Percentiles rank a stretch among this genome's conserved stretches.
phyloP scores from a whole-genome alignment of 768 basidiomycete species.

The Mrakia hoshinonis region DNA sequence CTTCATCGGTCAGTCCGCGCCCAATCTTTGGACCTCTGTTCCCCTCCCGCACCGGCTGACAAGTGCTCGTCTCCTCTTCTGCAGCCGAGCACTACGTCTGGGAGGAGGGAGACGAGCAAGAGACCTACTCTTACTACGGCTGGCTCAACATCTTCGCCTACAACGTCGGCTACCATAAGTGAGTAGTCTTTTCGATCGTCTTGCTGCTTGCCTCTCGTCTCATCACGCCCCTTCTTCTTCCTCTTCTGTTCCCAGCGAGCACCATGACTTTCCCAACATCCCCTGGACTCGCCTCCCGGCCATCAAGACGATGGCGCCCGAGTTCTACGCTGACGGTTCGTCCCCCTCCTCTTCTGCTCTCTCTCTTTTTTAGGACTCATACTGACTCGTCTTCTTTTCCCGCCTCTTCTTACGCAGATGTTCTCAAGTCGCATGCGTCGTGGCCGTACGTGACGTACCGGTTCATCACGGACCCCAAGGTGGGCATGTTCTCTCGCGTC shows the following conservation, averaged over 20 bases:
- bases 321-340: constrained; percentile 55
- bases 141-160: constrained; percentile 81
- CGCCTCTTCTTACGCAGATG: constrained; percentile 42
- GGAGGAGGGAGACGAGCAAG: constrained; percentile 57
- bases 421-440: constrained; percentile 71
- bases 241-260: constrained; percentile 48
- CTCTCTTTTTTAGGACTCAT: background rate
- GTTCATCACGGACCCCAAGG: constrained; percentile 82
- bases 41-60: too few relatives aligned
- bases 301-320: constrained; percentile 72
- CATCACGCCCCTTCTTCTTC: background rate
- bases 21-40: constrained; percentile 43
- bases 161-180: constrained; percentile 95
- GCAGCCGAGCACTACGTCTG: constrained; percentile 30
- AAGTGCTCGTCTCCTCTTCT: background rate
- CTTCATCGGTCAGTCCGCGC: constrained; percentile 98
- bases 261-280: constrained; percentile 95
- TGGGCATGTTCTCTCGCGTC: constrained; percentile 78
- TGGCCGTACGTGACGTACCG: constrained; percentile 94
- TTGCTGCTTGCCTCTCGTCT: background rate
- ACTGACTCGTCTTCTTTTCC: background rate
- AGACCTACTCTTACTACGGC: constrained; percentile 96
- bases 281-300: constrained; percentile 88
- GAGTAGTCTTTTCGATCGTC: background rate
- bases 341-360: background rate